Evolutionary conservation across 1,139 yeast species (phyloP).

Genomic region (Pichia sp.): DNA sequence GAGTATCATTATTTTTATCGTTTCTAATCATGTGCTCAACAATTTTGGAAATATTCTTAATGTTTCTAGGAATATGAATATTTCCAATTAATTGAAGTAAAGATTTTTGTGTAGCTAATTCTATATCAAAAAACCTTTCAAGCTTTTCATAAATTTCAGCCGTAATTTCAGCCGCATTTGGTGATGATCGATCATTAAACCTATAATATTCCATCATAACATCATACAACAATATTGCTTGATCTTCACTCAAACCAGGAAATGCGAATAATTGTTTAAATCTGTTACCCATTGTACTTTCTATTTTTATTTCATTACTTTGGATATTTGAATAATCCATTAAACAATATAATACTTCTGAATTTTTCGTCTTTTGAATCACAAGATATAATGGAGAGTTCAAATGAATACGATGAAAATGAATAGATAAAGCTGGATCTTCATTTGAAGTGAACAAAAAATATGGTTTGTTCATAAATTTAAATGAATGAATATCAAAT

Average conservation of each 20-base stretch:
- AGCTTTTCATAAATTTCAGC: constrained; percentile 6
- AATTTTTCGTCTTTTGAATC: neutral
- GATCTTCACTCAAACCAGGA: too few relatives aligned
- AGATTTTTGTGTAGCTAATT: neutral
- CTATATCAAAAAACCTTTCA: constrained; percentile 3
- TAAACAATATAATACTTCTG: neutral
- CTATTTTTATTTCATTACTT: too few relatives aligned
- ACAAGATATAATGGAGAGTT: neutral
- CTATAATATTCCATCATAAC: neutral
- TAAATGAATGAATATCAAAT: constrained; percentile 39
- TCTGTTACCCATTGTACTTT: too few relatives aligned
- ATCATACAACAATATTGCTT: too few relatives aligned
- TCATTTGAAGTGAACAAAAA: constrained; percentile 24
- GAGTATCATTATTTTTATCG: constrained; percentile 4
- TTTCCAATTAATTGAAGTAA: constrained; percentile 5
- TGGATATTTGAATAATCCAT: too few relatives aligned
- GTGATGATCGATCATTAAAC: neutral
- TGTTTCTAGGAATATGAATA: constrained; percentile 10
- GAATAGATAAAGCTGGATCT: neutral
- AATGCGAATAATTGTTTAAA: too few relatives aligned
- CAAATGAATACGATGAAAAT: neutral
- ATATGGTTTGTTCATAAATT: constrained; percentile 38
- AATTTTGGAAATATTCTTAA: constrained; percentile 10
- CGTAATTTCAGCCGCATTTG: constrained; percentile 8
- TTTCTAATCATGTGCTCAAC: constrained; percentile 42